phyloP scores from a whole-genome alignment of 345 rosid genomes.

The Linum trigynum region DNA sequence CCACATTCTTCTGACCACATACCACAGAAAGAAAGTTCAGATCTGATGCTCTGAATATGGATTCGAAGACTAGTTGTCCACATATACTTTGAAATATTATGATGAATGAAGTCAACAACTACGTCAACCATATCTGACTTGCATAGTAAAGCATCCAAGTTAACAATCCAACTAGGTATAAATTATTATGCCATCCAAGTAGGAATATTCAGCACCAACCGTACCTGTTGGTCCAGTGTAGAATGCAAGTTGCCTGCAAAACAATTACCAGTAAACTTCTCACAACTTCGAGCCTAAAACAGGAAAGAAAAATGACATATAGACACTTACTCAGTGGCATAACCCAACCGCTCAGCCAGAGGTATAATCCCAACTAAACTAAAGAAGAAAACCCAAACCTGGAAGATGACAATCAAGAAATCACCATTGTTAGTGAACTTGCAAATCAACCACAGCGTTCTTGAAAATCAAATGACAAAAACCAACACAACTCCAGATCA shows the following conservation, averaged over 20 bases:
- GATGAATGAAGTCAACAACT: neutral
- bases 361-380: constrained; percentile 44
- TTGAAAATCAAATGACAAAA: neutral
- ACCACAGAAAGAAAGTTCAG: too few species aligned
- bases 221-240: constrained; percentile 46
- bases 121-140: neutral
- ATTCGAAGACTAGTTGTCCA: too few species aligned
- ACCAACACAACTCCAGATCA: neutral
- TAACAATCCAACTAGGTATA: neutral
- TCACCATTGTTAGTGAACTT: neutral
- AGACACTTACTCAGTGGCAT: constrained; percentile 36
- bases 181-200: neutral
- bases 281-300: neutral
- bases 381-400: constrained; percentile 41
- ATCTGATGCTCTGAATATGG: too few species aligned
- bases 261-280: constrained; percentile 5
- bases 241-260: constrained; percentile 40
- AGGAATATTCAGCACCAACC: neutral
- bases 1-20: too few species aligned
- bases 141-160: neutral
- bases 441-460: neutral
- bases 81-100: too few species aligned
- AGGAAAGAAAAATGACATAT: neutral
- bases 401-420: constrained; percentile 5
- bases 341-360: constrained; percentile 47